A percentile compares a stretch with the other conserved stretches of the same genome.
phyloP scores from a whole-genome alignment of 73 alveolate species.

The Effrenium voratum region DNA sequence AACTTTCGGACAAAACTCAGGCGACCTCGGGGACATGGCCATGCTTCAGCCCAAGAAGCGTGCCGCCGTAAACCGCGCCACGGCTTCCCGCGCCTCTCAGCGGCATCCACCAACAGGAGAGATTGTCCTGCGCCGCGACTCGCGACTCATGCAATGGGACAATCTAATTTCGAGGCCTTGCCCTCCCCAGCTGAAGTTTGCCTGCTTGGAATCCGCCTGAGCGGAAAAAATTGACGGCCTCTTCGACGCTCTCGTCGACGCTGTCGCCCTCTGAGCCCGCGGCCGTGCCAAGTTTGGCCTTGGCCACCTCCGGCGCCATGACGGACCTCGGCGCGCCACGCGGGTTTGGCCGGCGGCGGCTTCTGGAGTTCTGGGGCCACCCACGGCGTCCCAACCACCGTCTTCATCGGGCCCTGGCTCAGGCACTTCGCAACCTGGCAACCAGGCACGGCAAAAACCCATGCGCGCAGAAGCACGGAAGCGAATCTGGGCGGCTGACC shows the following conservation, averaged over 20 bases:
- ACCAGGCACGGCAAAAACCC: too few relatives aligned
- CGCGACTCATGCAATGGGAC: too few relatives aligned
- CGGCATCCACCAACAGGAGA: neutral
- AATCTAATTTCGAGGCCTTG: too few relatives aligned
- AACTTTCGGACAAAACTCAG: constrained; percentile 57
- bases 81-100: neutral
- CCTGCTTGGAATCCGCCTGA: constrained; percentile 44
- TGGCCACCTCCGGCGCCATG: constrained; percentile 89
- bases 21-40: neutral
- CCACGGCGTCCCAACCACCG: constrained; percentile 84
- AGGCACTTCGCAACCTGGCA: constrained; percentile 86
- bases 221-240: neutral
- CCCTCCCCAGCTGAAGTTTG: constrained; percentile 63
- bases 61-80: neutral
- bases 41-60: neutral
- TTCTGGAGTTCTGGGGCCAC: neutral
- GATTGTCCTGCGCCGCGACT: neutral
- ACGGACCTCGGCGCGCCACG: constrained; percentile 33
- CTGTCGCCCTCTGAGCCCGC: neutral
- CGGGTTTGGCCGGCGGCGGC: neutral
- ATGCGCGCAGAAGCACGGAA: too few relatives aligned
- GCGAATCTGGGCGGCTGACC: neutral
- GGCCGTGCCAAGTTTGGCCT: constrained; percentile 72
- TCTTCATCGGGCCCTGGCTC: constrained; percentile 63
- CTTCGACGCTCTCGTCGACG: neutral